A percentile compares a stretch with the other conserved stretches of the same genome.
phyloP scores from a whole-genome alignment of 192 early-diverging fungal species.

The Coemansia sp. region DNA sequence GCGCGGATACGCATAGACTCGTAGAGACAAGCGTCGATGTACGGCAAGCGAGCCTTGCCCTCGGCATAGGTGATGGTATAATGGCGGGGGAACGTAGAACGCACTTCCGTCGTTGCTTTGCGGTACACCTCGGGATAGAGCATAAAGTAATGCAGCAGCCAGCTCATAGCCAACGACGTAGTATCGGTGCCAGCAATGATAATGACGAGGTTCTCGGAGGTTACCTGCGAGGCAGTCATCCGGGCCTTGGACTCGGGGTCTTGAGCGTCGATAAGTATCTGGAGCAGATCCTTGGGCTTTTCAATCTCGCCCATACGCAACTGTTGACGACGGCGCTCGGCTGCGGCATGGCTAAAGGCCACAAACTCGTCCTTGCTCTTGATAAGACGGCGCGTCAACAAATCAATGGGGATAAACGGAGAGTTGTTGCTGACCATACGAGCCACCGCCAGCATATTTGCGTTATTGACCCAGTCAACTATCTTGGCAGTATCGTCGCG shows the following conservation, averaged over 20 bases:
- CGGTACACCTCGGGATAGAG: constrained; percentile 24
- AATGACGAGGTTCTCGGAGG: constrained; percentile 27
- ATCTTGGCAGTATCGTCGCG: constrained; percentile 16
- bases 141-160: constrained; percentile 41
- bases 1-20: constrained; percentile 43
- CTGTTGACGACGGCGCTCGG: constrained; percentile 6
- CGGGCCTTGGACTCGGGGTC: constrained; percentile 39
- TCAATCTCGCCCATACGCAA: constrained; percentile 9
- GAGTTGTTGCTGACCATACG: neutral
- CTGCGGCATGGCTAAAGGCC: constrained; percentile 12
- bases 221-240: constrained; percentile 34
- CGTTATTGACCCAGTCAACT: constrained; percentile 19
- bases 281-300: constrained; percentile 50
- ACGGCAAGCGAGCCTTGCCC: constrained; percentile 31
- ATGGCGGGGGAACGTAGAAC: constrained; percentile 19
- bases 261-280: constrained; percentile 39
- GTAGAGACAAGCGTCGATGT: constrained; percentile 47
- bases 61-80: constrained; percentile 36
- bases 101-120: constrained; percentile 32
- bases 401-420: constrained; percentile 8
- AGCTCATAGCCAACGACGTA: constrained; percentile 29
- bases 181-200: constrained; percentile 51
- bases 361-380: constrained; percentile 24
- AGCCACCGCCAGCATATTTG: constrained; percentile 13
- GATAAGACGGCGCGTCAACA: constrained; percentile 3